phyloP scores from a whole-genome alignment of 805 yeast genomes.

The Nakazawaea wyomingensis region DNA sequence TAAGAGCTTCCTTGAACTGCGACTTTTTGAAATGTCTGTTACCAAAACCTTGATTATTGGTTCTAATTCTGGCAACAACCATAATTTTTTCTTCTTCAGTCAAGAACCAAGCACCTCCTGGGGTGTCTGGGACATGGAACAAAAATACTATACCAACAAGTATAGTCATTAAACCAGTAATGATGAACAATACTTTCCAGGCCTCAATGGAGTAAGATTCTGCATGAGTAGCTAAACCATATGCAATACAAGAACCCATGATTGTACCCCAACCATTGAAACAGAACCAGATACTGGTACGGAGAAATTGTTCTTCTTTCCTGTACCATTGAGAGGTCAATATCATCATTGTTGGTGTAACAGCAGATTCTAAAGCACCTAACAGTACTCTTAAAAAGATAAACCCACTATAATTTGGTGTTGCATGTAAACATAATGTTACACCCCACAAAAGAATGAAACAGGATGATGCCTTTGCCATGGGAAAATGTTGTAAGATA shows the following conservation, averaged over 20 bases:
- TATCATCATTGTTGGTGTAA: conserved; percentile 49
- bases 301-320: conserved; percentile 35
- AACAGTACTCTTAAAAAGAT: conserved; percentile 37
- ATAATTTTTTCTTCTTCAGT: conserved; percentile 36
- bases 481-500: background rate
- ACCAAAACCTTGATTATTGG: conserved; percentile 54
- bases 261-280: conserved; percentile 36
- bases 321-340: conserved; percentile 52
- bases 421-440: background rate
- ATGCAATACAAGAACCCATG: conserved; percentile 44
- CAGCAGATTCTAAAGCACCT: conserved; percentile 44
- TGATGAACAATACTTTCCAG: background rate
- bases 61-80: conserved; percentile 47
- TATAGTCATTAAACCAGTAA: background rate
- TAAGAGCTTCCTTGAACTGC: conserved; percentile 46
- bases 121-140: conserved; percentile 7
- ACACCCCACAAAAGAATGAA: background rate
- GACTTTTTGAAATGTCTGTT: conserved; percentile 45
- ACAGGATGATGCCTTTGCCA: background rate
- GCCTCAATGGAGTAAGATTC: background rate
- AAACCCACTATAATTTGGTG: conserved; percentile 18
- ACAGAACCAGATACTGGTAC: conserved; percentile 35
- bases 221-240: conserved; percentile 31
- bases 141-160: background rate
- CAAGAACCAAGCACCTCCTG: conserved; percentile 20